These are phyloP conservation scores for Colletotrichum orbiculare DNA, from an alignment of 2,329 filamentous ascomycete genomes.

Conservation along the genomic window DNA sequence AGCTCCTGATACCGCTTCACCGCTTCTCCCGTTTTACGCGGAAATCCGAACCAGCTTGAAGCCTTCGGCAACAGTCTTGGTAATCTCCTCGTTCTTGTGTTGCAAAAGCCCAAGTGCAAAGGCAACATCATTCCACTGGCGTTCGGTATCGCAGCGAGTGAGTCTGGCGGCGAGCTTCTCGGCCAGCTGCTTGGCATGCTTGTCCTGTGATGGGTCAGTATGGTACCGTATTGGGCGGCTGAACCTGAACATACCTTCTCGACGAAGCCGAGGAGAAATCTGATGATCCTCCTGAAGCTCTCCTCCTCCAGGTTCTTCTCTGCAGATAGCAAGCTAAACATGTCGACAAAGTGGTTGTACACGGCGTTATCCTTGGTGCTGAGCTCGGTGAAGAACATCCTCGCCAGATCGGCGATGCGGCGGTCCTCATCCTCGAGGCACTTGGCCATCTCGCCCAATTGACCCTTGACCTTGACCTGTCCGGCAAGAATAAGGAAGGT, in stretches of 20 bases:
- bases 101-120: constrained; percentile 90
- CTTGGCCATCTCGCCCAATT: constrained; percentile 98
- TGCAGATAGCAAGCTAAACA: constrained; percentile 93
- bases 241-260: constrained; percentile 80
- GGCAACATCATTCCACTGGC: constrained; percentile 97
- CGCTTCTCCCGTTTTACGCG: constrained; percentile 53
- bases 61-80: constrained; percentile 78
- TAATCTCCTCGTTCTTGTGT: constrained; percentile 93
- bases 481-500: constrained; percentile 97
- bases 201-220: constrained; percentile 72
- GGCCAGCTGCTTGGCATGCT: constrained; percentile 93
- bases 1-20: background rate
- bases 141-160: constrained; percentile 86
- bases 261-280: constrained; percentile 94
- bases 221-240: background rate
- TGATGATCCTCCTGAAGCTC: constrained; percentile 85
- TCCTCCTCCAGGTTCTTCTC: constrained; percentile 86
- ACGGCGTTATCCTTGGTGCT: constrained; percentile 99
- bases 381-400: constrained; percentile 99
- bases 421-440: constrained; percentile 97
- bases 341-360: constrained; percentile 99
- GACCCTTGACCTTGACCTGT: constrained; percentile 99
- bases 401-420: constrained; percentile 89
- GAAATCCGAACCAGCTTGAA: constrained; percentile 77
- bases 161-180: constrained; percentile 92